Percentiles rank a stretch among this genome's conserved stretches.
Conservation (phyloP, 441 rosid genomes). For the Populus hybrid region DNA sequence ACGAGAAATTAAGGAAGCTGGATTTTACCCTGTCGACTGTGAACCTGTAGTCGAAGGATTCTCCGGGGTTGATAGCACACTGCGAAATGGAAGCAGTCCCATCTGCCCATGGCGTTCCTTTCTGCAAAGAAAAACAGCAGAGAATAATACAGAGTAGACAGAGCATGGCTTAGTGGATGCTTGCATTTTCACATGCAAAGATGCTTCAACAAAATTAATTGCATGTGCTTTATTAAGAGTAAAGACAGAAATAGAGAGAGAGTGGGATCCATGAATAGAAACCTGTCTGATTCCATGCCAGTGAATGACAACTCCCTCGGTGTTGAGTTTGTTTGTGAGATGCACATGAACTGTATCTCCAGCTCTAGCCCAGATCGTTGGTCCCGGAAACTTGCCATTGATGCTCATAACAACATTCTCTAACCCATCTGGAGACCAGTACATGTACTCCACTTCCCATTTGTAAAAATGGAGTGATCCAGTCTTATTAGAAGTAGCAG, state of each 20-base stretch:
- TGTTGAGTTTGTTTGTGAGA: conserved; percentile 56
- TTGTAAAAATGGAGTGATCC: conserved; percentile 19
- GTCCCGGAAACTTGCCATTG: conserved; percentile 82
- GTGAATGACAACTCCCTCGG: conserved; percentile 87
- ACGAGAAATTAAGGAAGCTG: background rate
- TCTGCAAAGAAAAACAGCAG: conserved; percentile 23
- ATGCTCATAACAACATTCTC: conserved; percentile 64
- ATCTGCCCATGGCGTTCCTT: conserved; percentile 89
- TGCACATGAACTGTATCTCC: conserved; percentile 63
- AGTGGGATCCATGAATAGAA: background rate
- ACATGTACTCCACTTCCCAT: conserved; percentile 68
- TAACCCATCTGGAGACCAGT: conserved; percentile 63
- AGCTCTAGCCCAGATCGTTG: conserved; percentile 55
- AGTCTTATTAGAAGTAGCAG: background rate
- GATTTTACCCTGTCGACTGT: conserved; percentile 53
- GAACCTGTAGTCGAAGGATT: conserved; percentile 64
- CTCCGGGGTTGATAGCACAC: conserved; percentile 74
- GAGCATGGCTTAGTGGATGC: background rate
- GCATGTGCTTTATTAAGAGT: background rate
- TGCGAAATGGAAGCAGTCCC: conserved; percentile 85
- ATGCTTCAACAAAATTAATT: background rate
- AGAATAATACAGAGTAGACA: too few species aligned
- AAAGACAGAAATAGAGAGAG: background rate
- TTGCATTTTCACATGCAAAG: background rate
- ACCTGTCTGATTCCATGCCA: conserved; percentile 98